Conservation (phyloP, 2,329 filamentous ascomycete genomes). For the Venturia pyrina region DNA sequence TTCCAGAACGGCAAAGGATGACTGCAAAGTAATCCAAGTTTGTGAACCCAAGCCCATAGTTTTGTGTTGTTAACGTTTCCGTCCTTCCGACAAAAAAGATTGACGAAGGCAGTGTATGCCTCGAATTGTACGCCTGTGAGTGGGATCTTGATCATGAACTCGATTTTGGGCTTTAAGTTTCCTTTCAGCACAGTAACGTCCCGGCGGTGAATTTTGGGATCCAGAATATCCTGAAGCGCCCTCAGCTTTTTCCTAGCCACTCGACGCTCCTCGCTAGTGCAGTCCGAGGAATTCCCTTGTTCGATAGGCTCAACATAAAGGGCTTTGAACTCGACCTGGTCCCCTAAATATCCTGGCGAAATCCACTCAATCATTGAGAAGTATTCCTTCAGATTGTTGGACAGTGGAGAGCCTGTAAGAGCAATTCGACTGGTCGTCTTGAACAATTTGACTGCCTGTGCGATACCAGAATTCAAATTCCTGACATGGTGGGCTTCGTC, state of each 20-base stretch:
- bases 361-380: slow-evolving; percentile 85
- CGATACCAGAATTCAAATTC: slow-evolving; percentile 46
- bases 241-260: slow-evolving; percentile 56
- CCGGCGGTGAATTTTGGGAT: slow-evolving; percentile 67
- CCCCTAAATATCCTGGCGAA: slow-evolving; percentile 66
- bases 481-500: slow-evolving; percentile 82
- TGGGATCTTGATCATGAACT: slow-evolving; percentile 70
- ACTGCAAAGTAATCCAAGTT: slow-evolving; percentile 46
- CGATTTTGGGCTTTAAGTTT: slow-evolving; percentile 63
- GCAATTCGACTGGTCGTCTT: slow-evolving; percentile 64
- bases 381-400: slow-evolving; percentile 77
- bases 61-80: slow-evolving; percentile 23
- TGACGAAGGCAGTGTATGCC: slow-evolving; percentile 50
- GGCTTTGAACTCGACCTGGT: slow-evolving; percentile 53
- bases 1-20: slow-evolving; percentile 43
- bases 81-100: slow-evolving; percentile 22
- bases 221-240: slow-evolving; percentile 60
- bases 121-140: slow-evolving; percentile 54
- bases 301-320: slow-evolving; percentile 68
- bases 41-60: slow-evolving; percentile 46
- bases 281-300: slow-evolving; percentile 59
- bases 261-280: slow-evolving; percentile 44
- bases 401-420: slow-evolving; percentile 75
- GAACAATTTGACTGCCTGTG: slow-evolving; percentile 48
- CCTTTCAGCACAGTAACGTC: slow-evolving; percentile 35